These are phyloP conservation scores for Radiomyces spectabilis DNA, from an alignment of 192 early-diverging fungal genomes.

Conservation along the genomic window DNA sequence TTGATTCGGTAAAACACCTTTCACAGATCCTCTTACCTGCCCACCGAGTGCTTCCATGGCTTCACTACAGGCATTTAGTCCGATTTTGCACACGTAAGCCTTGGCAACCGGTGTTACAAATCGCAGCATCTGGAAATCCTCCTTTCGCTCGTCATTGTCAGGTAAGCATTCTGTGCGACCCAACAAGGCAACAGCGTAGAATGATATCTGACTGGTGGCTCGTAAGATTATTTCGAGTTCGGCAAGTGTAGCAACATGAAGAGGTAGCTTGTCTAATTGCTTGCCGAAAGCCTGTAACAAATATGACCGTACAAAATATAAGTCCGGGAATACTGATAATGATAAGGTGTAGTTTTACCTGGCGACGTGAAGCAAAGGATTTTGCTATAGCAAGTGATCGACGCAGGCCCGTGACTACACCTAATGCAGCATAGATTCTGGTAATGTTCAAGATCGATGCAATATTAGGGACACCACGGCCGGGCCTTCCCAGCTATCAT, in stretches of 20 bases:
- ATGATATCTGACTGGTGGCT: slow-evolving; percentile 43
- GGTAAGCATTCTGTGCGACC: slow-evolving; percentile 41
- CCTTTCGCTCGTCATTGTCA: slow-evolving; percentile 5
- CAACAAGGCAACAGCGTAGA: slow-evolving; percentile 49
- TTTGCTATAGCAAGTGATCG: slow-evolving; percentile 42
- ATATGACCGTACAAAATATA: neutral
- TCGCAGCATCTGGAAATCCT: slow-evolving; percentile 39
- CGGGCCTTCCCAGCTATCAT: slow-evolving; percentile 33
- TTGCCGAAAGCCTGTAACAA: slow-evolving; percentile 38
- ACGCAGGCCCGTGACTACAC: slow-evolving; percentile 35
- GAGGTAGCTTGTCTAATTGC: slow-evolving; percentile 40
- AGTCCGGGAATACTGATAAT: neutral
- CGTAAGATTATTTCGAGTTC: slow-evolving; percentile 46
- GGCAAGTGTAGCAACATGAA: slow-evolving; percentile 53
- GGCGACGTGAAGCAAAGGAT: slow-evolving; percentile 52
- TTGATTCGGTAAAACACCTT: neutral
- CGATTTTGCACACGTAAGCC: slow-evolving; percentile 45
- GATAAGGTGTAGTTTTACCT: slow-evolving; percentile 16
- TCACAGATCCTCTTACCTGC: slow-evolving; percentile 13
- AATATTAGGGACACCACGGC: slow-evolving; percentile 55
- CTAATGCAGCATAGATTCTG: slow-evolving; percentile 49
- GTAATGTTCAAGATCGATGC: slow-evolving; percentile 65
- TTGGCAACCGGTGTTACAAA: slow-evolving; percentile 65
- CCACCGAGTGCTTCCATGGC: slow-evolving; percentile 65
- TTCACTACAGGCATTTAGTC: slow-evolving; percentile 38